Percentiles rank a stretch among this genome's conserved stretches.
These are phyloP conservation scores for Lathyrus oleraceus DNA, from an alignment of 306 rosid species.

Conservation along the genomic window DNA sequence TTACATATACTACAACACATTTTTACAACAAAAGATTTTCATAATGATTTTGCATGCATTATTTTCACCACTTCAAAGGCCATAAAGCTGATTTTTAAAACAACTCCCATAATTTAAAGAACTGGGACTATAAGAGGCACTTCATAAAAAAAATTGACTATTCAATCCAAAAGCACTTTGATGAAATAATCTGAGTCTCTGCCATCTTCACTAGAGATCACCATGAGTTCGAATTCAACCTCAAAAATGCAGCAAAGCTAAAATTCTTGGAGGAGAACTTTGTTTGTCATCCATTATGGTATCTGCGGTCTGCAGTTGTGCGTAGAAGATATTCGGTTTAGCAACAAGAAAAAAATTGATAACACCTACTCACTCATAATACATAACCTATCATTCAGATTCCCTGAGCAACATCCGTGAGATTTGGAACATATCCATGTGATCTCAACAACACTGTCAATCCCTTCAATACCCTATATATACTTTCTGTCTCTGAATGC, in stretches of 20 bases:
- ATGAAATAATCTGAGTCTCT: no score
- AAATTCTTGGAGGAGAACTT: not conserved
- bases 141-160: not conserved
- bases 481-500: slow-evolving; percentile 46
- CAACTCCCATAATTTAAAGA: not conserved
- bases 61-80: not conserved
- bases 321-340: no score
- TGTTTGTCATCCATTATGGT: not conserved
- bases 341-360: not conserved
- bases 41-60: not conserved
- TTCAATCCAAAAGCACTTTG: not conserved
- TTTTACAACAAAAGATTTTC: not conserved
- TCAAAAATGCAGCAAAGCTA: no score
- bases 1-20: not conserved
- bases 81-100: not conserved
- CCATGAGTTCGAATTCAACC: no score
- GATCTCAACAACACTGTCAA: slow-evolving; percentile 42
- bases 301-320: no score
- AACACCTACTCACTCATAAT: slow-evolving; percentile 12
- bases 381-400: slow-evolving; percentile 21
- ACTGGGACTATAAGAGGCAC: not conserved
- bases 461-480: slow-evolving; percentile 43
- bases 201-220: no score
- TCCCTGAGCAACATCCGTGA: slow-evolving; percentile 38
- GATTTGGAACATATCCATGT: slow-evolving; percentile 46